Percentiles rank a stretch among this genome's conserved stretches.
These are phyloP conservation scores for Chlorella sp. DNA, from an alignment of 139 green algal genomes.

Conservation along the genomic window DNA sequence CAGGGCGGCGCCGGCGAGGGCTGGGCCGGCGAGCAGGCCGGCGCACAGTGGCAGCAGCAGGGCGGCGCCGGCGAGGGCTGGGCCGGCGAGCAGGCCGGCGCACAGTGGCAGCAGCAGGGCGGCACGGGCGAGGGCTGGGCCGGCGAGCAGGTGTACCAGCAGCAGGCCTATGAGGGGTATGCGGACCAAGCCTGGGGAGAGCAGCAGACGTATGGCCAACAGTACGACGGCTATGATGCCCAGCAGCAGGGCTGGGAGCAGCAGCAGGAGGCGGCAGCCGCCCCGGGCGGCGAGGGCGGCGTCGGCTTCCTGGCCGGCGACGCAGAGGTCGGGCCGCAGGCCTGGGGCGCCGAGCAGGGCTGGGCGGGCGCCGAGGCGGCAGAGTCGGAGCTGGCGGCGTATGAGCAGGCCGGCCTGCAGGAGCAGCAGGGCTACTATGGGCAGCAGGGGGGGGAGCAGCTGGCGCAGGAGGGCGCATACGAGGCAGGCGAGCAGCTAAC, in stretches of 20 bases:
- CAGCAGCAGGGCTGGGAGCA: no score
- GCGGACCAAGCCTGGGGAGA: neutral
- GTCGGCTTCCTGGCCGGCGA: no score
- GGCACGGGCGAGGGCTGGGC: neutral
- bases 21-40: neutral
- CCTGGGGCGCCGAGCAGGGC: neutral
- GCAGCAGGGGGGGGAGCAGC: neutral
- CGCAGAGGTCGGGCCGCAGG: no score
- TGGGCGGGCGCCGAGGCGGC: no score
- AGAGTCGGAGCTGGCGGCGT: no score
- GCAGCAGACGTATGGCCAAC: neutral
- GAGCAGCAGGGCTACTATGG: neutral
- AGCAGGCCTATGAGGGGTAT: neutral
- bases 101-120: constrained; percentile 2
- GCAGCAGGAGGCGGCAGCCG: no score
- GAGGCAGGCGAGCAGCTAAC: neutral
- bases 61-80: neutral
- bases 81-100: neutral
- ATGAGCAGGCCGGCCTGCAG: no score
- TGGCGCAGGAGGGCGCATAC: neutral
- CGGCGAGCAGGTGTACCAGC: neutral
- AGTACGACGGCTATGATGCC: neutral
- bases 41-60: constrained; percentile 1
- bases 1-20: neutral
- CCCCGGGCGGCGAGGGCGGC: no score